Evolutionary conservation across 768 basidiomycete genomes (phyloP).

Genomic region (Pisolithus albus): DNA sequence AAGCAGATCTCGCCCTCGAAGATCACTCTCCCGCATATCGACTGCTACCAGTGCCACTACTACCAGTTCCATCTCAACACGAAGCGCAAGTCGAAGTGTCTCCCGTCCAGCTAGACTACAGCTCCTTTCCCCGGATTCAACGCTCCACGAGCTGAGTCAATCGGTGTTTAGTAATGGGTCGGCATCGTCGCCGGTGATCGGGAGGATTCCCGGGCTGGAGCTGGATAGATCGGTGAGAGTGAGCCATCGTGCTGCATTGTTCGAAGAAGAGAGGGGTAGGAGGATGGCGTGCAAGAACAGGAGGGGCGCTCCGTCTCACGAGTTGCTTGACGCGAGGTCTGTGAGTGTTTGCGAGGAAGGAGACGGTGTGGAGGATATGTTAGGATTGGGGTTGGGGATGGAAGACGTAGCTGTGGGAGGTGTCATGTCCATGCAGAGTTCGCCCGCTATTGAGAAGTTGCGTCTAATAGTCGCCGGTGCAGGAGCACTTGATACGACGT

Average conservation of each 20-base stretch:
- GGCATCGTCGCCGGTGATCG: neutral
- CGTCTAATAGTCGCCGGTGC: constrained; percentile 10
- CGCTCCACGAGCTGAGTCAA: constrained; percentile 15
- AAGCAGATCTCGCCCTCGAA: constrained; percentile 21
- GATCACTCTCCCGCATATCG: constrained; percentile 48
- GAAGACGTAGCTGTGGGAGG: constrained; percentile 14
- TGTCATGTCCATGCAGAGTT: constrained; percentile 5
- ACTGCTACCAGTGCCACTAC: constrained; percentile 26
- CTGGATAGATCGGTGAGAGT: neutral
- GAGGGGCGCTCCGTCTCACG: too few relatives aligned
- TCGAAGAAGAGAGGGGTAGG: too few relatives aligned
- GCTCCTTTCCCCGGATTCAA: constrained; percentile 21
- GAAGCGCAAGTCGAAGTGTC: constrained; percentile 34
- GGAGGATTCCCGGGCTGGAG: neutral
- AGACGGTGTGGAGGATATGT: neutral
- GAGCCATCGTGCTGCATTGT: neutral
- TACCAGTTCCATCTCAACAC: constrained; percentile 28
- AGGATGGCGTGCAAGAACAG: too few relatives aligned
- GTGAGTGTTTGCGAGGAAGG: too few relatives aligned
- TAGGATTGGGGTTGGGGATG: constrained; percentile 11
- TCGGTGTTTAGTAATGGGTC: constrained; percentile 18
- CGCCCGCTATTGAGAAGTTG: constrained; percentile 15
- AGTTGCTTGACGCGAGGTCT: too few relatives aligned
- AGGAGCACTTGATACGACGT: constrained; percentile 1
- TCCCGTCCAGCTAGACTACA: constrained; percentile 30